Percentiles rank a stretch among this genome's conserved stretches.
These are phyloP conservation scores for Trypanosoma scelopori DNA, from an alignment of 208 protist species.

Conservation along the genomic window DNA sequence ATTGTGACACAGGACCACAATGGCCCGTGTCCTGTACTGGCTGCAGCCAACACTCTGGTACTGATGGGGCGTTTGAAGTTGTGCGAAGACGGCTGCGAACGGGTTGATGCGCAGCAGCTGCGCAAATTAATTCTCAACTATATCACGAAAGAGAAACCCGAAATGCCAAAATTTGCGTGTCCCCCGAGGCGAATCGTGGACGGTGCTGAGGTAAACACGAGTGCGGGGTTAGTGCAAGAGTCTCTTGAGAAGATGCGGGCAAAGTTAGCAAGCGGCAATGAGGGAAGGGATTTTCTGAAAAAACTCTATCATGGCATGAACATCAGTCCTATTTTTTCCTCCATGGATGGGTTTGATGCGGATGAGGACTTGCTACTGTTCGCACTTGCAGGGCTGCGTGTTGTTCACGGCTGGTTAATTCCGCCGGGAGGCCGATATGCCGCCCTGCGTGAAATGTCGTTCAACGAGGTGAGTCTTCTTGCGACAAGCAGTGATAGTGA, in stretches of 20 bases:
- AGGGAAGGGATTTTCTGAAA: conserved; percentile 21
- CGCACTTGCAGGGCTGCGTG: conserved; percentile 35
- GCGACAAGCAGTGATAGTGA: conserved; percentile 21
- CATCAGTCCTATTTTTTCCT: conserved; percentile 46
- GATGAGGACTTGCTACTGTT: conserved; percentile 44
- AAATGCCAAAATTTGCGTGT: conserved; percentile 15
- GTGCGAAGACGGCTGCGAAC: conserved; percentile 7
- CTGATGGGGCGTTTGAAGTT: conserved; percentile 26
- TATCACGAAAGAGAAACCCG: conserved; percentile 12
- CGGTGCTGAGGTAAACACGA: conserved; percentile 16
- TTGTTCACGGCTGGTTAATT: conserved; percentile 55
- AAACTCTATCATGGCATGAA: conserved; percentile 45
- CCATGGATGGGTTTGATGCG: conserved; percentile 37
- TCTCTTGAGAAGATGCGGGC: conserved; percentile 1
- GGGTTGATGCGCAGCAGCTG: conserved; percentile 21
- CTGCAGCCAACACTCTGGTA: conserved; percentile 41
- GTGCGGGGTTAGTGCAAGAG: conserved; percentile 21
- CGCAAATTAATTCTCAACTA: conserved; percentile 17
- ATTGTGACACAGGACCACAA: conserved; percentile 39
- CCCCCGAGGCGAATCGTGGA: conserved; percentile 18
- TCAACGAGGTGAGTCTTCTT: conserved; percentile 44
- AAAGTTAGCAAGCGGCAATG: conserved; percentile 7
- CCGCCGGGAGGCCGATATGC: conserved; percentile 19
- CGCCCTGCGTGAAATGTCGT: conserved; percentile 40
- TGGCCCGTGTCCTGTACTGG: conserved; percentile 48